These are phyloP conservation scores for Aspergillus baeticus DNA, from an alignment of 495 filamentous ascomycete species.

Conservation along the genomic window DNA sequence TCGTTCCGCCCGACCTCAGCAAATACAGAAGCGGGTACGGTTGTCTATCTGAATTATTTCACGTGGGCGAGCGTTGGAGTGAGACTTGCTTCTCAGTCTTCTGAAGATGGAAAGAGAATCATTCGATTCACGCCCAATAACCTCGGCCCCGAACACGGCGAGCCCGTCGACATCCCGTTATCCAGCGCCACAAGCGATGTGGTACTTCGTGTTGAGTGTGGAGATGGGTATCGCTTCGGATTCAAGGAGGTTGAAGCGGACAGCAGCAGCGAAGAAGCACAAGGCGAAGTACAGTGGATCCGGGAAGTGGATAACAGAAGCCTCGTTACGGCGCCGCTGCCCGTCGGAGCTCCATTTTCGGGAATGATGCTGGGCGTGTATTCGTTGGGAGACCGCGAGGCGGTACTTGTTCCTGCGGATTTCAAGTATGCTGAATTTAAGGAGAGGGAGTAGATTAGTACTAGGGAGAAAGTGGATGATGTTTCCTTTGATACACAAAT, in stretches of 20 bases:
- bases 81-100: slow-evolving; percentile 8
- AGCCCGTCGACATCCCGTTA: slow-evolving; percentile 14
- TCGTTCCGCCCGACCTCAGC: slow-evolving; percentile 28
- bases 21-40: slow-evolving; percentile 38
- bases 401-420: slow-evolving; percentile 39
- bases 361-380: slow-evolving; percentile 48
- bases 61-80: slow-evolving; percentile 39
- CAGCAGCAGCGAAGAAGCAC: not conserved
- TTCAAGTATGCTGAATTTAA: slow-evolving; percentile 35
- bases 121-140: slow-evolving; percentile 22
- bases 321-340: slow-evolving; percentile 32
- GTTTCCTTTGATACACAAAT: no score
- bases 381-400: slow-evolving; percentile 41
- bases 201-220: slow-evolving; percentile 28
- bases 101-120: slow-evolving; percentile 8
- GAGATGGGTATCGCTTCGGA: slow-evolving; percentile 29
- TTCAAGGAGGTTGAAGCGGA: slow-evolving; percentile 21
- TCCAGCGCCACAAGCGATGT: slow-evolving; percentile 12
- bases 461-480: no score
- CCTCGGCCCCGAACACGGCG: slow-evolving; percentile 13
- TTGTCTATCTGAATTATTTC: slow-evolving; percentile 43
- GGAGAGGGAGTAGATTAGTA: not conserved
- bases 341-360: slow-evolving; percentile 37
- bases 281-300: slow-evolving; percentile 19
- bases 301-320: slow-evolving; percentile 24